Base-by-base conservation (phyloP, 805 yeast species). In the Clavispora vitiphila region DNA sequence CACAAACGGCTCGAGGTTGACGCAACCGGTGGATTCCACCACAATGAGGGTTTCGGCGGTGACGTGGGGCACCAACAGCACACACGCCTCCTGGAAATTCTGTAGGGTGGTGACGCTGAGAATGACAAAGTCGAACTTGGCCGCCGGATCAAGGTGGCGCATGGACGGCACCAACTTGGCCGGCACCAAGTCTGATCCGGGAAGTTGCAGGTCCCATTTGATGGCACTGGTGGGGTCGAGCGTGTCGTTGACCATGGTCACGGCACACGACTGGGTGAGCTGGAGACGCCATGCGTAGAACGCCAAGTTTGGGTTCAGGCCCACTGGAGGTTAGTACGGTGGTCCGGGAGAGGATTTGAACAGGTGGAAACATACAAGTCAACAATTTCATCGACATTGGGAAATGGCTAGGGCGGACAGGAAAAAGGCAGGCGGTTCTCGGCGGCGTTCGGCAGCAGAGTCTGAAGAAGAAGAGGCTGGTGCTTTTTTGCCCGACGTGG, bases 1-100 rank as follows among this genome's bases (percentile, higher is more conserved):
- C 30, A 82, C 72, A 56, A 83, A 83, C 7, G 86, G 84, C 58
- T 85, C 91, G 39, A 85, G 59, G 57, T 82, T 82, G 42, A 85
- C 77, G 56, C 76, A 84, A 4, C 87, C 86, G 2, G 87, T 78
- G 37, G 81, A 75, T 61, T 85, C 95, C 27, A 85, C 64, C 20
- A 84, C 64, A 2, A 85, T 63, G 25, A 80, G 65, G 20, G 88
- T 72, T 57, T 72, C 46, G 8, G 49, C 40, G 35, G 57, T 47
- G 16, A 69, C 44, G 38, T 44, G 58, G 3, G 64, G 61, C 21
- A 44, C 49, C 24, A 68, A 43, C 22, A 44, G 50, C 14, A 48
- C 42, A 37, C 67, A 58, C 12, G 50, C 35, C 8, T 49, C 43
- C 51, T 66, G 74, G 48, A 69, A 66, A 47, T 62, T 65, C 50